Conservation (phyloP, 2,329 filamentous ascomycete species). For the Sporothrix sp. region DNA sequence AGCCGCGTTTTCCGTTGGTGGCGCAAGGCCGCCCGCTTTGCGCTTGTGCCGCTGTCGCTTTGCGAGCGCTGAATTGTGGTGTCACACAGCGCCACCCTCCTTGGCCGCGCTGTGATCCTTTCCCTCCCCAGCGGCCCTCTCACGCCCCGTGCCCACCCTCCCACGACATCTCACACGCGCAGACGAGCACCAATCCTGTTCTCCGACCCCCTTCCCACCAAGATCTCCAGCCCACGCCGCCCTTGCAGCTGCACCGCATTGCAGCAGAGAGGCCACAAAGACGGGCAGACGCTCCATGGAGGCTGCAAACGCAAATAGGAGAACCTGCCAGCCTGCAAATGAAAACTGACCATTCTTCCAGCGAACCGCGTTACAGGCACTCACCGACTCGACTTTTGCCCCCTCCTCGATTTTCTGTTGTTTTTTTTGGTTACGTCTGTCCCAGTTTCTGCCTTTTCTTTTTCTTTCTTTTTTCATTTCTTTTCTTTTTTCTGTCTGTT, state of each 20-base stretch:
- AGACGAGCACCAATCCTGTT: constrained; percentile 15
- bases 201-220: constrained; percentile 1
- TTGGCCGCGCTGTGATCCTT: constrained; percentile 6
- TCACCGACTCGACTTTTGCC: constrained; percentile 7
- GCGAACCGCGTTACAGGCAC: constrained; percentile 8
- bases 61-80: too few relatives aligned
- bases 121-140: neutral
- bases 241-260: constrained; percentile 14
- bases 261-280: constrained; percentile 2
- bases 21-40: too few relatives aligned
- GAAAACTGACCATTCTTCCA: constrained; percentile 4
- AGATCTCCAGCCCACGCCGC: constrained; percentile 14
- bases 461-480: neutral
- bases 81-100: constrained; percentile 16
- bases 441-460: neutral
- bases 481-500: neutral
- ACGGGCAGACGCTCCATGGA: neutral
- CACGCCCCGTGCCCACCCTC: constrained; percentile 2
- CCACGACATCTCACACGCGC: neutral
- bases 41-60: too few relatives aligned
- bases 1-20: too few relatives aligned
- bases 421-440: neutral
- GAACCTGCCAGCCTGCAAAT: neutral
- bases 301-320: neutral
- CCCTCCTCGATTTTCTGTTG: neutral